phyloP scores from a whole-genome alignment of 2,329 filamentous ascomycete genomes.

The Xylaria sp. region DNA sequence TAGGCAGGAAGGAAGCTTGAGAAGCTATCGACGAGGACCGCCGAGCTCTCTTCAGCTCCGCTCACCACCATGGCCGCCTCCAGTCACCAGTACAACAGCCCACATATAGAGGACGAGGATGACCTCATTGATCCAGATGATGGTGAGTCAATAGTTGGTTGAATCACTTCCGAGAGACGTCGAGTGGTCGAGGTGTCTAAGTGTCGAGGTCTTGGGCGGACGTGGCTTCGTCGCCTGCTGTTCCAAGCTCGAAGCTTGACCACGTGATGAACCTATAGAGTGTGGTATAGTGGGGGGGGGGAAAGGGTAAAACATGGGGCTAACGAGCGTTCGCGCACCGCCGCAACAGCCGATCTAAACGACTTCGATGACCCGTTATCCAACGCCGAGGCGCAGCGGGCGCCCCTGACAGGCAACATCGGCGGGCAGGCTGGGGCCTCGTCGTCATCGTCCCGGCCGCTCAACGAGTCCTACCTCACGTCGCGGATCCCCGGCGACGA shows the following conservation, averaged over 20 bases:
- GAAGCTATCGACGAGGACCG: constrained; percentile 19
- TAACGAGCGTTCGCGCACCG: constrained; percentile 21
- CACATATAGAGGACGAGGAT: constrained; percentile 71
- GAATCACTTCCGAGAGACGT: neutral
- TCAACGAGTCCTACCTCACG: constrained; percentile 85
- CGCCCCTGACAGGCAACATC: constrained; percentile 87
- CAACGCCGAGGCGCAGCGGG: constrained; percentile 72
- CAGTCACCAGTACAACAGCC: constrained; percentile 69
- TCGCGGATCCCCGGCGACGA: constrained; percentile 93
- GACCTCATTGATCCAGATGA: constrained; percentile 84
- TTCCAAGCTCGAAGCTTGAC: constrained; percentile 1
- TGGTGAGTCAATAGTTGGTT: constrained; percentile 59
- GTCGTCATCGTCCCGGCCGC: constrained; percentile 64
- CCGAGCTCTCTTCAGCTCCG: constrained; percentile 19
- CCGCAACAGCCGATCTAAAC: constrained; percentile 77
- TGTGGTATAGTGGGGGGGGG: neutral
- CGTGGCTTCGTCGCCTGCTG: neutral
- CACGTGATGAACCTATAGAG: constrained; percentile 3
- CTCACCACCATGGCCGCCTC: constrained; percentile 58
- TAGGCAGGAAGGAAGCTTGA: constrained; percentile 7
- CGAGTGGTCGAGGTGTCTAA: neutral
- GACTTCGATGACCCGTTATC: constrained; percentile 91
- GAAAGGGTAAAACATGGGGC: constrained; percentile 4
- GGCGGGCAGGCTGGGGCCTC: constrained; percentile 57
- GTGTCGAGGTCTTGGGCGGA: neutral